These are phyloP conservation scores for Apiospora koreana DNA, from an alignment of 2,329 filamentous ascomycete genomes.

Conservation along the genomic window DNA sequence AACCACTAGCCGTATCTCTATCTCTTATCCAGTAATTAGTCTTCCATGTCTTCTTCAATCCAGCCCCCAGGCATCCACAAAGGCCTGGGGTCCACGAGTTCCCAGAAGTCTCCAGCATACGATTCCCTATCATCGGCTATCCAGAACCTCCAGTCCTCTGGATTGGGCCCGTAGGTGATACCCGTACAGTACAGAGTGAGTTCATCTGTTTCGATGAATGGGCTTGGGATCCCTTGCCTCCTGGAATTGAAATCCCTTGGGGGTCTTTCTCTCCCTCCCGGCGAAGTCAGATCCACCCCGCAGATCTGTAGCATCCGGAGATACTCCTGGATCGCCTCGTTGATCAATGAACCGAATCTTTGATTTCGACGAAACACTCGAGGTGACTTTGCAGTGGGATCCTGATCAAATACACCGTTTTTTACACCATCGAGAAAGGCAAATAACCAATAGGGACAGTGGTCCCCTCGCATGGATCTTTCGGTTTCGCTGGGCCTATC, in stretches of 20 bases:
- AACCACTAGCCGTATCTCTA: too few species aligned
- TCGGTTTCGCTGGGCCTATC: background rate
- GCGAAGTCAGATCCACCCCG: background rate
- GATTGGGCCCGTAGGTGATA: background rate
- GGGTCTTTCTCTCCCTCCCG: too few species aligned
- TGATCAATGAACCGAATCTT: background rate
- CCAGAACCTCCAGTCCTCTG: background rate
- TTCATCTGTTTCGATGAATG: background rate
- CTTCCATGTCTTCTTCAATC: background rate
- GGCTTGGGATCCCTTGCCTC: background rate
- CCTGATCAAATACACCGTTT: background rate
- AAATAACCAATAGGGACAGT: too few species aligned
- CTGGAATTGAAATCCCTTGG: background rate
- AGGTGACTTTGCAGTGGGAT: too few species aligned
- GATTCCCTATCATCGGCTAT: background rate
- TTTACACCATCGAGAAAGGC: background rate
- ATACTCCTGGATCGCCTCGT: background rate
- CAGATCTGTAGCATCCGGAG: background rate
- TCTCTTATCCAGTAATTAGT: too few species aligned
- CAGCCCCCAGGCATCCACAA: background rate
- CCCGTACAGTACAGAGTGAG: background rate
- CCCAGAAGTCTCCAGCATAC: background rate
- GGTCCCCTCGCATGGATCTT: background rate
- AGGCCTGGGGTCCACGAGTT: background rate
- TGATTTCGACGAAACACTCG: too few species aligned